Conservation (phyloP, 116 monocot species). For the Thalassia testudinum region DNA sequence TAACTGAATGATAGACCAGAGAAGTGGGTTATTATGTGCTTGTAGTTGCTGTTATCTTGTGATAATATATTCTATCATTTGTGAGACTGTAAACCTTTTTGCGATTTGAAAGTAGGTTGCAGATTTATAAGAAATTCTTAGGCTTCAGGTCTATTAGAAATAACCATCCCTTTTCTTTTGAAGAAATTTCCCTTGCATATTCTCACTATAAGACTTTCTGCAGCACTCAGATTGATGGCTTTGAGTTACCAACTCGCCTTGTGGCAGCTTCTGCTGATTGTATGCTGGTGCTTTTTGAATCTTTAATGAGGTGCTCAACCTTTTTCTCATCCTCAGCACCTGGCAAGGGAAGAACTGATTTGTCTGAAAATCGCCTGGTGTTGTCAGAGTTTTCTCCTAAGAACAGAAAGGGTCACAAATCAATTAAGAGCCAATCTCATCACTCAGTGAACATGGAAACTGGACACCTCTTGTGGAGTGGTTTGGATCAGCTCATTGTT, state of each 20-base stretch:
- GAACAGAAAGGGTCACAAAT: background rate
- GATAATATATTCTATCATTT: no score
- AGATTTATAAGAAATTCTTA: no score
- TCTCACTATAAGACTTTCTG: constrained; percentile 1
- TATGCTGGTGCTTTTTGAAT: constrained; percentile 8
- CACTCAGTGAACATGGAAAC: background rate
- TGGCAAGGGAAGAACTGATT: background rate
- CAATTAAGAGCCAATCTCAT: background rate
- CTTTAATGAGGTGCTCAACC: constrained; percentile 1
- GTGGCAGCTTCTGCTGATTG: constrained; percentile 12
- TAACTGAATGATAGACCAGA: no score
- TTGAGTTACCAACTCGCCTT: constrained; percentile 16
- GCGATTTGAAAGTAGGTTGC: no score
- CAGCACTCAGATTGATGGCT: constrained; percentile 6
- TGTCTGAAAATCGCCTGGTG: background rate
- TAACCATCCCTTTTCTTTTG: no score
- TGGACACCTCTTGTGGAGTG: constrained; percentile 3
- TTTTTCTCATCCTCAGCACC: background rate
- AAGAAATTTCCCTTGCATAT: no score
- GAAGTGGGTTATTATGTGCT: no score
- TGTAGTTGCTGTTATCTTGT: no score
- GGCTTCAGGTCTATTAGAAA: no score
- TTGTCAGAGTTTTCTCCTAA: background rate
- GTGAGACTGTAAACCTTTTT: no score
- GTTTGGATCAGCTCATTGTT: constrained; percentile 4